A percentile compares a stretch with the other conserved stretches of the same genome.
Conservation (phyloP, 169 alveolate genomes). For the Plasmodium vinckei region DNA sequence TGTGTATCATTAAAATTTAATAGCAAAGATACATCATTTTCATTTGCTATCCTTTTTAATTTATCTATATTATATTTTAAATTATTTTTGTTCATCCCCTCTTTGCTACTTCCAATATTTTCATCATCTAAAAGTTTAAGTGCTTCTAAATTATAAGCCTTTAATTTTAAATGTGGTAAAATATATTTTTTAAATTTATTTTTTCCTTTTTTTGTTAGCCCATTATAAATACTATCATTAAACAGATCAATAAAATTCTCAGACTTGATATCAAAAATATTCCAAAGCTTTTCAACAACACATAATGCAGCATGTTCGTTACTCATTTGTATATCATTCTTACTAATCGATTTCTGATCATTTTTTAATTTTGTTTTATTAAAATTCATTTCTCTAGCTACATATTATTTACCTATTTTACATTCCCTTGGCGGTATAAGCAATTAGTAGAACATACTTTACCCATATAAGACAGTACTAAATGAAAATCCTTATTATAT, state of each 20-base stretch:
- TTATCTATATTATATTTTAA: neutral
- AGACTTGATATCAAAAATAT: conserved; percentile 7
- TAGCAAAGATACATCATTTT: conserved; percentile 30
- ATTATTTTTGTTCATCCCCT: neutral
- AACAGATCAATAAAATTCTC: conserved; percentile 62
- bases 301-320: neutral
- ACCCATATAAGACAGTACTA: no score
- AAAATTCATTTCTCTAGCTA: no score
- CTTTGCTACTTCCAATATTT: conserved; percentile 1
- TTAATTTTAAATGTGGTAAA: conserved; percentile 35
- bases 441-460: no score
- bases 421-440: no score
- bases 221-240: conserved; percentile 12
- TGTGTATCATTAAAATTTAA: neutral
- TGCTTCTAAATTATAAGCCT: conserved; percentile 3
- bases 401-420: no score
- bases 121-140: conserved; percentile 12
- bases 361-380: no score
- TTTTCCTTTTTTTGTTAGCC: conserved; percentile 31
- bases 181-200: conserved; percentile 15
- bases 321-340: neutral
- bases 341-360: neutral
- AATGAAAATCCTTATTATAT: no score
- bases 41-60: conserved; percentile 61
- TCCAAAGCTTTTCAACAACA: conserved; percentile 24